Base-by-base conservation (phyloP, 2,329 filamentous ascomycete species). In the Trichoderma koningiopsis region DNA sequence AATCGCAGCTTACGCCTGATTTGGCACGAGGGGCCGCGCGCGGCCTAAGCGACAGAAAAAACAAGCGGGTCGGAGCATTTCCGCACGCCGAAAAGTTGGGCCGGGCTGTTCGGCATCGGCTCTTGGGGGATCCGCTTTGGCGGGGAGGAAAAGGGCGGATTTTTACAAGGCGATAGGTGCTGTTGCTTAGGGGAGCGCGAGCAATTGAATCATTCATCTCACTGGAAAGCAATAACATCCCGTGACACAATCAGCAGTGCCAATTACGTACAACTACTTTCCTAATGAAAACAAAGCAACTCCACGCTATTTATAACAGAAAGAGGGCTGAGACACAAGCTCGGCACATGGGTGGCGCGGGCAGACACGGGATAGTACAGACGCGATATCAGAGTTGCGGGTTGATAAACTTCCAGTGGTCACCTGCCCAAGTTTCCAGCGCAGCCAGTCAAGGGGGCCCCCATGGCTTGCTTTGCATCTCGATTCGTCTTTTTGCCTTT, bases 41-140 rank as follows among this genome's bases (percentile, higher is more conserved):
- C 40, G 40, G 40, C 40, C 40, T 33, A n/a, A 35, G 57, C 19
- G n/a, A 27, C 27, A 27, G 27, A 27, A 27, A 57, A 61, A 43
- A 43, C 40, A 68, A 68, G 64, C 65, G 65, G 65, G 57, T 59
- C 56, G 65, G 65, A 61, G 65, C 35, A 68, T 68, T 68, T 68
- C 65, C 65, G 65, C 65, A 35, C 31, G 24, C 65, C 56, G 65
- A 35, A 55, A 53, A 33, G 57, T 65, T 47, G 58, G 49, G 43
- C 35, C 64, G 64, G 56, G 56, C 29, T 29, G 19, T 52, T 61
- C 43, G 57, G 65, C 24, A 52, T 68, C 64, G 55, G 64, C 29
- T 56, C 40, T 58, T 56, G 19, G 37, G 37, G 29, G n/a, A 24
- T 58, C 64, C 55, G 61, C 61, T 64, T 56, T 64, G 61, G 49